Conservation (phyloP, 805 yeast genomes). For the Metschnikowia kunwiensis region DNA sequence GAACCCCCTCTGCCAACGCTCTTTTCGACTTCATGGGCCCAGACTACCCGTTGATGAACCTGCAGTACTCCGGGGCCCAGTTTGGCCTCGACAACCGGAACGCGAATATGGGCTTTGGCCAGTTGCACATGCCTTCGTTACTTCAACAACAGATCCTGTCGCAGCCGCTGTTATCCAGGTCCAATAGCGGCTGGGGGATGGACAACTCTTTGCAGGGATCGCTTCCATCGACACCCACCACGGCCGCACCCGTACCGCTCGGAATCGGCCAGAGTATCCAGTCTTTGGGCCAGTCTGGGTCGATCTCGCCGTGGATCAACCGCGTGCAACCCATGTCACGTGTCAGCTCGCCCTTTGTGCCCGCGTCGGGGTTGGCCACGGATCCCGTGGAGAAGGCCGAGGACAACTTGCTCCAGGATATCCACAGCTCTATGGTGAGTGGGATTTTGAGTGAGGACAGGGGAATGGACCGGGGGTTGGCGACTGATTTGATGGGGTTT, state of each 20-base stretch:
- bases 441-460: constrained; percentile 32
- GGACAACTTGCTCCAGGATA: constrained; percentile 34
- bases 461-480: constrained; percentile 3
- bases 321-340: constrained; percentile 34
- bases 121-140: constrained; percentile 33
- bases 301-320: constrained; percentile 42
- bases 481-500: not conserved
- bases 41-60: constrained; percentile 19
- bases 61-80: constrained; percentile 24
- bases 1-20: constrained; percentile 18
- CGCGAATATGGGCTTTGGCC: constrained; percentile 15
- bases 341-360: constrained; percentile 40
- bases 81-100: constrained; percentile 27
- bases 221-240: constrained; percentile 30
- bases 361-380: constrained; percentile 15
- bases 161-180: constrained; percentile 31
- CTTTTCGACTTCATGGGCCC: constrained; percentile 19
- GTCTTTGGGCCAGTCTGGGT: constrained; percentile 33
- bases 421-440: constrained; percentile 40
- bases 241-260: constrained; percentile 21
- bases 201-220: constrained; percentile 24
- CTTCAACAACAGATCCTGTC: constrained; percentile 32
- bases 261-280: constrained; percentile 10
- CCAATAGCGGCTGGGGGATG: constrained; percentile 41
- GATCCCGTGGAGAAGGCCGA: constrained; percentile 12